Percentiles rank a stretch among this genome's conserved stretches.
Evolutionary conservation across 768 basidiomycete species (phyloP).

Genomic region (Phylloporus sp.): DNA sequence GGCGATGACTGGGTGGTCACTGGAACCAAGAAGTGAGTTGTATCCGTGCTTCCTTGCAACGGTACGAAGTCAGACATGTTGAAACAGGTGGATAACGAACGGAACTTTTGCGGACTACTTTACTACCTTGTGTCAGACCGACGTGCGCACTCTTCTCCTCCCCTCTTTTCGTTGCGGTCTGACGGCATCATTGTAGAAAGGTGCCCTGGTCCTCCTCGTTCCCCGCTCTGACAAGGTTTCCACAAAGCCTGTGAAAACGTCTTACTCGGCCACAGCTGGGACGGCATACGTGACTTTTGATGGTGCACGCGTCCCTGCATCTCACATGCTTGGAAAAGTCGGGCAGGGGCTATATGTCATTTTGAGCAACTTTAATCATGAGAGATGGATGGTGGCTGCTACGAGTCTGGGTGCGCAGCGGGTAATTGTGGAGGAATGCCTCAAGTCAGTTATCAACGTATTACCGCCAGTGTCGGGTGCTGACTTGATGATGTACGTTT

Average conservation of each 20-base stretch:
- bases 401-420: conserved; percentile 73
- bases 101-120: conserved; percentile 83
- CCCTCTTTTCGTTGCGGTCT: background rate
- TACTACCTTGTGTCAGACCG: conserved; percentile 71
- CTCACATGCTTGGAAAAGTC: conserved; percentile 83
- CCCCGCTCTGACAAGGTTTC: conserved; percentile 66
- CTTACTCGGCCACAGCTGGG: conserved; percentile 88
- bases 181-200: conserved; percentile 38
- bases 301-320: conserved; percentile 74
- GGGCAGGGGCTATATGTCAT: conserved; percentile 82
- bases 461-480: background rate
- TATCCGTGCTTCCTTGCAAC: background rate
- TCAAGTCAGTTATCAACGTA: conserved; percentile 50
- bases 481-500: conserved; percentile 10
- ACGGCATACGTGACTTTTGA: conserved; percentile 84
- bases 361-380: conserved; percentile 84
- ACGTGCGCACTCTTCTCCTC: conserved; percentile 38
- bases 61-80: background rate
- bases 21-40: conserved; percentile 82
- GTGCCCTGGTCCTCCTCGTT: conserved; percentile 73
- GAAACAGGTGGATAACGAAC: conserved; percentile 81
- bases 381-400: conserved; percentile 81
- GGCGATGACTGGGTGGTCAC: conserved; percentile 85
- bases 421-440: conserved; percentile 80
- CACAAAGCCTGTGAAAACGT: conserved; percentile 88